Evolutionary conservation across 164 flowering plant species (phyloP), one percentile per base, ranked within the genome.

Genomic region (Berberis vulgaris): DNA sequence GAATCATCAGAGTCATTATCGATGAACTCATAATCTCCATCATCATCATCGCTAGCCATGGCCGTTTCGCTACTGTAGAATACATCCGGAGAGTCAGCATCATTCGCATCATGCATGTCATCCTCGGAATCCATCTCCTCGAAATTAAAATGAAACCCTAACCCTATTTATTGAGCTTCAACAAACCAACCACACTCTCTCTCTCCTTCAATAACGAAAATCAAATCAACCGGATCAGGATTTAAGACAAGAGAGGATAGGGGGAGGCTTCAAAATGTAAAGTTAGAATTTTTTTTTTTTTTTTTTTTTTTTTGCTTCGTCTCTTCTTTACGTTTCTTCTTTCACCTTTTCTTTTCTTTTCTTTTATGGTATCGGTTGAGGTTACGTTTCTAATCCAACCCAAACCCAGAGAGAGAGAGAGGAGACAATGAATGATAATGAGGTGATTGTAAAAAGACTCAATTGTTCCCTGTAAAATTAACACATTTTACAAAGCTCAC

Each of bases 41-140:
- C 74, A 40, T 60, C 73, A 45, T 73, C 77, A 43, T 73, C 74
- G 53, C 70, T 75, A 6, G 26, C 75, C 65, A 64, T 60, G 11
- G 70, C 77, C n/a, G 74, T 73, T 9, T 73, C 79, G 12, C 76
- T 77, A 67, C 79, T 76, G 45, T 75, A 81, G 73, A 73, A 83
- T 46, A 82, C 81, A n/a, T 85, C 86, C 2, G 68, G 67, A 2
- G 87, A 81, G 54, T 82, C 86, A 7, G 62, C 78, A 57, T 82
- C 86, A 65, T 78, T 73, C 11, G 82, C 82, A 39, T 83, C 85
- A 66, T 78, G 85, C 81, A 82, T 79, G 66, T 84, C 86, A 50
- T 80, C 80, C 59, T 82, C 85, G 12, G 85, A 82, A 63, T 79
- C 85, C 83, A 81, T 82, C 8, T 52, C 11, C 11, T 6, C 54